These are phyloP conservation scores for Trypanosomatidae sp. DNA, from an alignment of 208 protist genomes.

Conservation along the genomic window DNA sequence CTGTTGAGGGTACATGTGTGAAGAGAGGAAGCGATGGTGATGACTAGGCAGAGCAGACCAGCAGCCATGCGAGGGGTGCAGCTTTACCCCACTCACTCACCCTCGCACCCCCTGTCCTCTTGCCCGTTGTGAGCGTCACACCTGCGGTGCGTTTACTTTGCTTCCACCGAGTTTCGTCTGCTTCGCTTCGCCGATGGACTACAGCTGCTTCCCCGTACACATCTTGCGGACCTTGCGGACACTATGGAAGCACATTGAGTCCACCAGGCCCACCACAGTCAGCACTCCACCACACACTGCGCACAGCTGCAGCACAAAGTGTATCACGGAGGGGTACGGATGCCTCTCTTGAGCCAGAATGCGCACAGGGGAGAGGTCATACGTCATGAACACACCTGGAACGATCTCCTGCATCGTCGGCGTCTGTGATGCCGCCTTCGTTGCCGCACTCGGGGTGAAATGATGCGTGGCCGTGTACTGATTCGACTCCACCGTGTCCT, in stretches of 20 bases:
- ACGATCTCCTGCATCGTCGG: conserved; percentile 23
- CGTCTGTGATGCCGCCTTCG: conserved; percentile 1
- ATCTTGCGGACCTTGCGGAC: conserved; percentile 39
- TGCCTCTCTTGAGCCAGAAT: conserved; percentile 50
- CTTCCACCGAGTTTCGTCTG: background rate
- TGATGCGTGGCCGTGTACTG: conserved; percentile 92
- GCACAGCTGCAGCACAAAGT: conserved; percentile 72
- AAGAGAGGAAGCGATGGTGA: background rate
- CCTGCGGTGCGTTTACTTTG: background rate
- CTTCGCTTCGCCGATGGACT: conserved; percentile 3
- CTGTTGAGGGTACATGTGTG: background rate
- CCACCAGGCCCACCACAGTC: conserved; percentile 58
- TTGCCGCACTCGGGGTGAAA: conserved; percentile 38
- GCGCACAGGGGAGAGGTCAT: conserved; percentile 86
- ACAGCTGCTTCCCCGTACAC: conserved; percentile 48
- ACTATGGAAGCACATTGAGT: conserved; percentile 60
- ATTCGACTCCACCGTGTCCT: conserved; percentile 57
- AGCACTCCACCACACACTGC: conserved; percentile 67
- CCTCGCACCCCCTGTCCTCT: background rate
- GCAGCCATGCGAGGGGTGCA: background rate
- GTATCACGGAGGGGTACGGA: conserved; percentile 57
- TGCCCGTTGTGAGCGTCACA: background rate
- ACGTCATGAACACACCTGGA: conserved; percentile 86
- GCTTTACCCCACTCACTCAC: background rate
- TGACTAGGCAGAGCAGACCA: background rate